Percentiles rank a stretch among this genome's conserved stretches.
Evolutionary conservation across 75 land plant species (phyloP).

Genomic region (Picea sitchensis): DNA sequence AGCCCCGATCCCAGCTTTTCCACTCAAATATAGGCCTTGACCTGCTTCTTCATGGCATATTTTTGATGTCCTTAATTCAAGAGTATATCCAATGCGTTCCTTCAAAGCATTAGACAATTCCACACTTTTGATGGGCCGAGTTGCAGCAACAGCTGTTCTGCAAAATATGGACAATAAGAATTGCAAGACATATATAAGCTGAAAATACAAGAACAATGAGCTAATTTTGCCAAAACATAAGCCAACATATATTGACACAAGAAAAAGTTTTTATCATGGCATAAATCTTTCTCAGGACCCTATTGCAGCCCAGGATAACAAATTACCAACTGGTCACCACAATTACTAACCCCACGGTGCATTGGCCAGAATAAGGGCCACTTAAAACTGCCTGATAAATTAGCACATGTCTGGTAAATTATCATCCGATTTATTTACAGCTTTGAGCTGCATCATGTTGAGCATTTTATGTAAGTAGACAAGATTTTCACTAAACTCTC

Average conservation of each 20-base stretch:
- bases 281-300: not conserved
- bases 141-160: constrained; percentile 67
- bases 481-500: not conserved
- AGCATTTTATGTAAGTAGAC: not conserved
- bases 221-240: not conserved
- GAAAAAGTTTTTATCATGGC: not conserved
- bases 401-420: too few species aligned
- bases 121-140: constrained; percentile 40
- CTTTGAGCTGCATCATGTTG: not conserved
- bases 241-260: not conserved
- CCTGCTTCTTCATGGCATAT: constrained; percentile 84
- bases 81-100: constrained; percentile 65
- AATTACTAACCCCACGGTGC: not conserved
- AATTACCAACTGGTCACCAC: not conserved
- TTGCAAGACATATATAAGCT: constrained; percentile 3
- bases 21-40: constrained; percentile 66
- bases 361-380: not conserved
- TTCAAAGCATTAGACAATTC: constrained; percentile 62
- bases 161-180: constrained; percentile 21
- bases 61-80: constrained; percentile 65
- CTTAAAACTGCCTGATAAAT: not conserved
- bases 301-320: not conserved
- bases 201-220: constrained; percentile 7
- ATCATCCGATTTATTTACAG: not conserved
- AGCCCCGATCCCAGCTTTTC: constrained; percentile 71